Evolutionary conservation across 73 alveolate species (phyloP).

Genomic region (Paramecium octaurelia): DNA sequence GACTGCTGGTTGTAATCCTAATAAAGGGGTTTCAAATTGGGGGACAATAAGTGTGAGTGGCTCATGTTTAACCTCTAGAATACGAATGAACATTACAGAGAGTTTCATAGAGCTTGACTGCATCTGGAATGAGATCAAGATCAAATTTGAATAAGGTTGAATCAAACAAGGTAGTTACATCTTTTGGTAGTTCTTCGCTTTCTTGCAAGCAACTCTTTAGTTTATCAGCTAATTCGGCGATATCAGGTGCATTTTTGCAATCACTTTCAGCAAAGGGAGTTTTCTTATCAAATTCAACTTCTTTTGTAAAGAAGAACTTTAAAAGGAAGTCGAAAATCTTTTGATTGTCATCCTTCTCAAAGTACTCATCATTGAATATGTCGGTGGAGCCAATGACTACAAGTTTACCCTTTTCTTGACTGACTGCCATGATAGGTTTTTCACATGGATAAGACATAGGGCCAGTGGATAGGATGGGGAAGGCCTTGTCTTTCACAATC

Average conservation of each 20-base stretch:
- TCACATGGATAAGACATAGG: conserved; percentile 91
- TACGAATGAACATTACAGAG: conserved; percentile 28
- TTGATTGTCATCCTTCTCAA: conserved; percentile 68
- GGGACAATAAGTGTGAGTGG: conserved; percentile 97
- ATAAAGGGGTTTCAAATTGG: conserved; percentile 98
- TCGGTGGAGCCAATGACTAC: conserved; percentile 68
- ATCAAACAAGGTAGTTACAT: conserved; percentile 85
- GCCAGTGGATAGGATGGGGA: conserved; percentile 90
- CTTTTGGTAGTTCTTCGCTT: conserved; percentile 87
- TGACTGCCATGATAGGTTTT: conserved; percentile 82
- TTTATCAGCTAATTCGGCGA: conserved; percentile 90
- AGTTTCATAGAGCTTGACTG: conserved; percentile 77
- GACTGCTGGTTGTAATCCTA: conserved; percentile 90
- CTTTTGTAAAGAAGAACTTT: conserved; percentile 80
- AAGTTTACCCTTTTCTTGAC: conserved; percentile 69
- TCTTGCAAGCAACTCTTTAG: conserved; percentile 92
- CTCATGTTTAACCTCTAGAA: conserved; percentile 80
- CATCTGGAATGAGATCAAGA: conserved; percentile 88
- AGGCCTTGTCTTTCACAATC: conserved; percentile 86
- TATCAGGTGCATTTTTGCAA: conserved; percentile 95
- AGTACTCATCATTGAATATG: conserved; percentile 65
- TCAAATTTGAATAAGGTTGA: conserved; percentile 85
- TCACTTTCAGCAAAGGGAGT: conserved; percentile 79
- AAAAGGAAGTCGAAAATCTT: conserved; percentile 83
- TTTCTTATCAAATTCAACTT: conserved; percentile 71